These are phyloP conservation scores for Fusarium circinatum DNA, from an alignment of 2,329 filamentous ascomycete genomes.

Conservation along the genomic window DNA sequence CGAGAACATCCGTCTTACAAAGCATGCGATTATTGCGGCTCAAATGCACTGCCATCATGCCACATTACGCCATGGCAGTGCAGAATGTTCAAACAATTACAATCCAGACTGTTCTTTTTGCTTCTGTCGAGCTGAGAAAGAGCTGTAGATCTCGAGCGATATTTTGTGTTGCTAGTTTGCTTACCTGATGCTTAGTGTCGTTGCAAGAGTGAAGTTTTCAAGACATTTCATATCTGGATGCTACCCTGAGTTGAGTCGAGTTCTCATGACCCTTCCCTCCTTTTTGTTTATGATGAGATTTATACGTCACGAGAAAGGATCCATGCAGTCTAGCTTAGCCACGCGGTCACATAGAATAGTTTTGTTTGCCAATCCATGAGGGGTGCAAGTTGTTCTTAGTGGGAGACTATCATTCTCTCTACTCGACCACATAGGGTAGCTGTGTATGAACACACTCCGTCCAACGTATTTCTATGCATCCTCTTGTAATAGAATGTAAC, in stretches of 20 bases:
- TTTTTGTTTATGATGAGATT: neutral
- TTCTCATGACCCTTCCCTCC: constrained; percentile 10
- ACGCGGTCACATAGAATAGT: neutral
- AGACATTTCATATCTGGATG: constrained; percentile 21
- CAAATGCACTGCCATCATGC: constrained; percentile 19
- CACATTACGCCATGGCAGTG: constrained; percentile 22
- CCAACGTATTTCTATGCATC: neutral
- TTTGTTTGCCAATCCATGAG: neutral
- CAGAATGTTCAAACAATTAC: neutral
- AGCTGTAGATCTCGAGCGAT: neutral
- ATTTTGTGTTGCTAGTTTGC: neutral
- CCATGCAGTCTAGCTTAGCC: neutral
- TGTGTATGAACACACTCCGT: neutral
- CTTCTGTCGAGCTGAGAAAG: neutral
- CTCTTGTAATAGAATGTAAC: neutral
- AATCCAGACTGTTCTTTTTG: neutral
- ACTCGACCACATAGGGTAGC: neutral
- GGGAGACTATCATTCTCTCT: constrained; percentile 10
- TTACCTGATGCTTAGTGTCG: neutral
- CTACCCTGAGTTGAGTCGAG: constrained; percentile 4
- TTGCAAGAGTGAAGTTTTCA: neutral
- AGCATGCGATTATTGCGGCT: constrained; percentile 13
- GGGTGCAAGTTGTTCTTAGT: neutral
- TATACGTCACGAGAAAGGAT: constrained; percentile 15
- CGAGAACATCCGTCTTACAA: constrained; percentile 10